Evolutionary conservation across 495 filamentous ascomycete genomes (phyloP).

Genomic region (Hyphodiscus hymeniophilus): DNA sequence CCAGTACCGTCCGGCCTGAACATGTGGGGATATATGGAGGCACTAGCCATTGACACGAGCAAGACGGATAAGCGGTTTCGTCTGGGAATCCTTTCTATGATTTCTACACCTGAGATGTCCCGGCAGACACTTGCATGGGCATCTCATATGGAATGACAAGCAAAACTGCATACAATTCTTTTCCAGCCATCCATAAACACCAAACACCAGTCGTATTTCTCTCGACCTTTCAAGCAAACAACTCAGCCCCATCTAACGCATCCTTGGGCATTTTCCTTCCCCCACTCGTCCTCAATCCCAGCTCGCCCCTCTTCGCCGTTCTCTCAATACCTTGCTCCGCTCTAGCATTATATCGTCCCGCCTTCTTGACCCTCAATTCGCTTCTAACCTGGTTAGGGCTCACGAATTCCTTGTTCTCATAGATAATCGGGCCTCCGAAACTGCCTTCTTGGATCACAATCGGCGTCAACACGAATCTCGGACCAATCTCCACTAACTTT

Average conservation of each 20-base stretch:
- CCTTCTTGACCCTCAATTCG: constrained; percentile 67
- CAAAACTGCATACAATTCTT: too few relatives aligned
- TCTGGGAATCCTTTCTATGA: too few relatives aligned
- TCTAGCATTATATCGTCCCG: constrained; percentile 62
- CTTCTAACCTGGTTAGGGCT: constrained; percentile 88
- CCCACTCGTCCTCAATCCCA: constrained; percentile 65
- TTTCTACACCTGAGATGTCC: too few relatives aligned
- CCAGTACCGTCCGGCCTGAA: too few relatives aligned
- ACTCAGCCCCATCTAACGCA: constrained; percentile 67
- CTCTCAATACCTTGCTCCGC: constrained; percentile 65
- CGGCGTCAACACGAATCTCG: constrained; percentile 88
- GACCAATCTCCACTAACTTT: constrained; percentile 86
- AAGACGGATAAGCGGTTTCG: too few relatives aligned
- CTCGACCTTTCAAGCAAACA: constrained; percentile 58
- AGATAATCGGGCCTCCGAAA: constrained; percentile 94
- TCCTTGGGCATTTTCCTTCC: constrained; percentile 47
- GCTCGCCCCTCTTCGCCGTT: constrained; percentile 60
- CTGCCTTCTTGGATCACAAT: constrained; percentile 93
- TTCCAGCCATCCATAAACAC: too few relatives aligned
- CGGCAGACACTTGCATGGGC: too few relatives aligned
- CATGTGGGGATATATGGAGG: too few relatives aligned
- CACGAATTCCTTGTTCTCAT: constrained; percentile 98
- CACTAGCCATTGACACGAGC: too few relatives aligned
- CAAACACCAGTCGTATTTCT: too few relatives aligned
- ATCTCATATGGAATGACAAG: too few relatives aligned